Evolutionary conservation across 208 protist species (phyloP).

Genomic region (Blechomonas ayalai): DNA sequence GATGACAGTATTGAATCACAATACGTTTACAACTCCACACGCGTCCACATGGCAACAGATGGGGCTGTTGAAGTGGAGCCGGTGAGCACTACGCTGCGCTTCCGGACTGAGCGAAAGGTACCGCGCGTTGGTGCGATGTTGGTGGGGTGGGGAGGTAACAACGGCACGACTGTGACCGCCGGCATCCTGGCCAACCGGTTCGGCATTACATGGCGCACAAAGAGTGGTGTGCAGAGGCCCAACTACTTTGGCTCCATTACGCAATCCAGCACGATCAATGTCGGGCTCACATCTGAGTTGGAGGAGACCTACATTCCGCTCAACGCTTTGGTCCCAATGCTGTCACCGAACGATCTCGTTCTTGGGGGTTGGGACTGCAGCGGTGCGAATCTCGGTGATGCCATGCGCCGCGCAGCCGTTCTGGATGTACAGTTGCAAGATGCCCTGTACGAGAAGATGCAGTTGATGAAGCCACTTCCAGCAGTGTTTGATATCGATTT

Average conservation of each 20-base stretch:
- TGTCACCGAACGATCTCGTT: constrained; percentile 96
- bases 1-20: constrained; percentile 66
- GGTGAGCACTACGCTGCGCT: constrained; percentile 44
- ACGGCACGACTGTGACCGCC: constrained; percentile 98
- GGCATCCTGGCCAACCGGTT: constrained; percentile 95
- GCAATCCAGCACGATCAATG: constrained; percentile 93
- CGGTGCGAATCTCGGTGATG: constrained; percentile 88
- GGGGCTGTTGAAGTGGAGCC: constrained; percentile 69
- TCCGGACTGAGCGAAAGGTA: constrained; percentile 88
- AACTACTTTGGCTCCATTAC: constrained; percentile 98
- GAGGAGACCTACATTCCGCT: constrained; percentile 93
- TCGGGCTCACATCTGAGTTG: constrained; percentile 88
- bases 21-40: constrained; percentile 83
- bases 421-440: constrained; percentile 93
- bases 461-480: constrained; percentile 90
- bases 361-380: constrained; percentile 98
- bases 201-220: constrained; percentile 92
- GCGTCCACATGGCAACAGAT: constrained; percentile 24
- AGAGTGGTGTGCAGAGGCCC: constrained; percentile 81
- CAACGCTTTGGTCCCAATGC: constrained; percentile 94
- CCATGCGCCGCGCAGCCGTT: constrained; percentile 94
- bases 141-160: constrained; percentile 98
- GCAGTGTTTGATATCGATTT: constrained; percentile 97
- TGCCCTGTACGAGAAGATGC: constrained; percentile 76
- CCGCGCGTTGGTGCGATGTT: constrained; percentile 91